These are phyloP conservation scores for Populus hybrid DNA, from an alignment of 441 rosid genomes.

Conservation along the genomic window DNA sequence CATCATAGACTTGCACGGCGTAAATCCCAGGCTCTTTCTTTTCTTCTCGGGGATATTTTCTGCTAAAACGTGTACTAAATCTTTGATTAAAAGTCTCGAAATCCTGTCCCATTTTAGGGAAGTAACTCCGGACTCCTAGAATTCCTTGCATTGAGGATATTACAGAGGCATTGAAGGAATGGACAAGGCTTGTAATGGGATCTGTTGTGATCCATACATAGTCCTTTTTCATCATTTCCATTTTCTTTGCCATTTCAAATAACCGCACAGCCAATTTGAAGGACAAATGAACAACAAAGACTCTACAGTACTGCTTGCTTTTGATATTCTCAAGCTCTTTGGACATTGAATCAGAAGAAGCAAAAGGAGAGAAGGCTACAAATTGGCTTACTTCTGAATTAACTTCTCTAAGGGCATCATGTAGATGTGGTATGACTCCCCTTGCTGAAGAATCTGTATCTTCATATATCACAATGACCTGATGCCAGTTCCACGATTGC, in stretches of 20 bases:
- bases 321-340: slow-evolving; percentile 18
- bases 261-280: slow-evolving; percentile 6
- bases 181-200: slow-evolving; percentile 20
- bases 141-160: slow-evolving; percentile 30
- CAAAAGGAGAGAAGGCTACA: slow-evolving; percentile 16
- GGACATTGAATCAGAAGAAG: slow-evolving; percentile 5
- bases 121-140: slow-evolving; percentile 24
- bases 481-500: slow-evolving; percentile 29
- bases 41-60: slow-evolving; percentile 13
- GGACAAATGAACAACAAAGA: slow-evolving; percentile 32
- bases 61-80: slow-evolving; percentile 18
- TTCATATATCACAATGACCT: slow-evolving; percentile 19
- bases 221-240: slow-evolving; percentile 30
- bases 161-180: slow-evolving; percentile 17
- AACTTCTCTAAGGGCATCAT: slow-evolving; percentile 16
- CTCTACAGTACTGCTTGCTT: slow-evolving; percentile 16
- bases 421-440: slow-evolving; percentile 17
- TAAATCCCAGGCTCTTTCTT: slow-evolving; percentile 22
- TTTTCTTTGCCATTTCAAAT: slow-evolving; percentile 21
- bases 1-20: slow-evolving; percentile 32
- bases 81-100: slow-evolving; percentile 9
- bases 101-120: background rate
- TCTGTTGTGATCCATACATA: slow-evolving; percentile 33
- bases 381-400: slow-evolving; percentile 9
- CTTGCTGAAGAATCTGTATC: slow-evolving; percentile 14